A percentile compares a stretch with the other conserved stretches of the same genome.
Conservation (phyloP, 108 stramenopile species). For the Chaetoceros muelleri region DNA sequence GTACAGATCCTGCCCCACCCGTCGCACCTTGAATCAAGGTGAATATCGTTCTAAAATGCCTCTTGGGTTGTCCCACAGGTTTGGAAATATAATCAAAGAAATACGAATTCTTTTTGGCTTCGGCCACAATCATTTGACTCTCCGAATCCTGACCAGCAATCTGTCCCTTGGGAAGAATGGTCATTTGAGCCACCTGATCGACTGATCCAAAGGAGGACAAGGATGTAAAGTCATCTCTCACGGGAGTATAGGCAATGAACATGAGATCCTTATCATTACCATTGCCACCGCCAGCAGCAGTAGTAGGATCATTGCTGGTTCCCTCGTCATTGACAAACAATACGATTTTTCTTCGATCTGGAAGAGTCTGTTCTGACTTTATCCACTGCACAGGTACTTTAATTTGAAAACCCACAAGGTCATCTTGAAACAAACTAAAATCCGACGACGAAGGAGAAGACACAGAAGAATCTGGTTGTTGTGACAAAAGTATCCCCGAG, state of each 20-base stretch:
- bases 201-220: constrained; percentile 58
- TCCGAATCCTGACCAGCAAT: constrained; percentile 37
- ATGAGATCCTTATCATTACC: constrained; percentile 25
- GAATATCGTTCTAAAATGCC: constrained; percentile 72
- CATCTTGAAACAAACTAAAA: constrained; percentile 47
- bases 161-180: constrained; percentile 70
- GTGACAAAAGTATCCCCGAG: no score
- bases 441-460: no score
- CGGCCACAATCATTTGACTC: constrained; percentile 49
- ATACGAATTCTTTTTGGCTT: constrained; percentile 54
- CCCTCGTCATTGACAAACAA: constrained; percentile 22
- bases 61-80: constrained; percentile 17
- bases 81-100: constrained; percentile 48
- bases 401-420: constrained; percentile 38
- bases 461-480: no score
- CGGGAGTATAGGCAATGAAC: constrained; percentile 73
- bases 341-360: constrained; percentile 50
- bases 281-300: constrained; percentile 20
- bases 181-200: constrained; percentile 62
- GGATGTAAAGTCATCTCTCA: constrained; percentile 69
- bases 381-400: constrained; percentile 42
- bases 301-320: constrained; percentile 6
- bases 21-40: constrained; percentile 35
- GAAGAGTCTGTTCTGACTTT: constrained; percentile 35
- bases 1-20: constrained; percentile 47